A percentile compares a stretch with the other conserved stretches of the same genome.
These are phyloP conservation scores for Vitis hybrid DNA, from an alignment of 177 flowering plant genomes.

Conservation along the genomic window DNA sequence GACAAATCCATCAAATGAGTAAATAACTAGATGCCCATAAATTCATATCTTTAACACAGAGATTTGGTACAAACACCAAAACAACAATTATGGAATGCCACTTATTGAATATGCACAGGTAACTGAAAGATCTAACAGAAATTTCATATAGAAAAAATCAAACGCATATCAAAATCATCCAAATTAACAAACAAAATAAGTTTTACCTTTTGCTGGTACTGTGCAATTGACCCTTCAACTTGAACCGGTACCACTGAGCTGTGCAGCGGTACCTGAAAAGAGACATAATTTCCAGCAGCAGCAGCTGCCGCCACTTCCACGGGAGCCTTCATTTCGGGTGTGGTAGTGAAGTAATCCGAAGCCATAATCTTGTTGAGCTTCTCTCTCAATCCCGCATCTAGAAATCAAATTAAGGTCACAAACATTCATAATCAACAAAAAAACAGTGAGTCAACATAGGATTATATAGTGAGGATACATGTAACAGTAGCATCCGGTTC, in stretches of 20 bases:
- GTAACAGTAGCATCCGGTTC: conserved; percentile 49
- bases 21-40: too few species aligned
- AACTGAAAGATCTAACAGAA: not conserved
- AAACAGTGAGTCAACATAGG: conserved; percentile 2
- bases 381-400: conserved; percentile 77
- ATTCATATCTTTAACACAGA: too few species aligned
- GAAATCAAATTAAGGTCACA: conserved; percentile 8
- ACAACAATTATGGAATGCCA: too few species aligned
- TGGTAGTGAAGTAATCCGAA: conserved; percentile 76
- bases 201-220: conserved; percentile 42
- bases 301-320: conserved; percentile 68
- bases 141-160: not conserved
- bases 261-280: conserved; percentile 54
- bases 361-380: conserved; percentile 74
- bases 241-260: conserved; percentile 26
- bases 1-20: too few species aligned
- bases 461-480: conserved; percentile 43
- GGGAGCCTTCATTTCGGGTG: conserved; percentile 80
- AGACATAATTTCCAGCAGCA: conserved; percentile 68
- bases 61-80: too few species aligned
- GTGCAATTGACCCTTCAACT: conserved; percentile 35
- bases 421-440: not conserved
- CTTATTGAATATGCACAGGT: not conserved
- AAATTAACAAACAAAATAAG: not conserved
- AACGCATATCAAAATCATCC: not conserved